These are phyloP conservation scores for Delonix regia DNA, from an alignment of 306 rosid genomes.

Conservation along the genomic window DNA sequence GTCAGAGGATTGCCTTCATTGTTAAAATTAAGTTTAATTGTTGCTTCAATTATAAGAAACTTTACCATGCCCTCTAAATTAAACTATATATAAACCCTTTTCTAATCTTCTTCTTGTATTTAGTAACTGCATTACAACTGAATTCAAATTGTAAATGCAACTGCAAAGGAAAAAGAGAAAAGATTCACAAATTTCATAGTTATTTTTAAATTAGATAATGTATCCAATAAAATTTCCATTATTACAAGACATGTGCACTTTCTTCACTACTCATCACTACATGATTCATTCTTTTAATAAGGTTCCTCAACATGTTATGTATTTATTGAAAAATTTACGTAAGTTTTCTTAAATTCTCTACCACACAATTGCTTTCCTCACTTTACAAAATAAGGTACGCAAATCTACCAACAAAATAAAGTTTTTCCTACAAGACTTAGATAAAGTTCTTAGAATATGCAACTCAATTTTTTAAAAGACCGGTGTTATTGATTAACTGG, in stretches of 20 bases:
- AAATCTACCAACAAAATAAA: no score
- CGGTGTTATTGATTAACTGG: no score
- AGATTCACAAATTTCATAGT: not conserved
- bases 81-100: not conserved
- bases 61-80: not conserved
- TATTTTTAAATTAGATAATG: not conserved
- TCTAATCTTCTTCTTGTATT: not conserved
- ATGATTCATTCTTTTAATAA: not conserved
- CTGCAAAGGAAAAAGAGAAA: not conserved
- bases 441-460: no score
- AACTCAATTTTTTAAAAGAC: no score
- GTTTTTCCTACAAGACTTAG: no score
- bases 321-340: not conserved
- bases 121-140: not conserved
- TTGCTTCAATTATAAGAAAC: not conserved
- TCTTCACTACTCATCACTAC: not conserved
- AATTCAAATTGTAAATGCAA: no score
- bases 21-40: not conserved
- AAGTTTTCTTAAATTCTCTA: not conserved
- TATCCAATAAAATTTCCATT: no score
- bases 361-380: not conserved
- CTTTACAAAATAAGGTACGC: no score
- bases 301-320: not conserved
- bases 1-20: not conserved
- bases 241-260: no score